Evolutionary conservation across 1,284 basidiomycete genomes (phyloP).

Genomic region (Ustilago nuda): DNA sequence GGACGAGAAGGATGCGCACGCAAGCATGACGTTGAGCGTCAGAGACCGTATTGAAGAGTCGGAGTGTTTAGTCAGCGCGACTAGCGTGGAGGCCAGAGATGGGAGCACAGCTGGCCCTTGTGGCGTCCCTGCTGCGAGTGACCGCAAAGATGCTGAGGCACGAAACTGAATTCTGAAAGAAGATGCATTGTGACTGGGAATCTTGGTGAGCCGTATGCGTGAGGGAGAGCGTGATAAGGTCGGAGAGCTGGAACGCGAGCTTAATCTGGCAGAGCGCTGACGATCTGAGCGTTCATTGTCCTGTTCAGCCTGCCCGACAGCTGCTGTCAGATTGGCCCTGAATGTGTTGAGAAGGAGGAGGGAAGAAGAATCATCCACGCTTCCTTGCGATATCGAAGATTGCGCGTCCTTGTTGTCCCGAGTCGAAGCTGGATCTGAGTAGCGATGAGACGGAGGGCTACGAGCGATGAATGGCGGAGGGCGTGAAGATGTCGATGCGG

Average conservation of each 20-base stretch:
- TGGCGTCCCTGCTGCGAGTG: conserved; percentile 28
- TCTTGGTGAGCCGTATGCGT: not conserved
- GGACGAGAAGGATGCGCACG: conserved; percentile 1
- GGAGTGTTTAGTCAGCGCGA: conserved; percentile 32
- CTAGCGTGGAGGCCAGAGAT: conserved; percentile 39
- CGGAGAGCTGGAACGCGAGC: conserved; percentile 11
- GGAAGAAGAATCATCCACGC: conserved; percentile 24
- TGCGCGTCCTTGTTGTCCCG: not conserved
- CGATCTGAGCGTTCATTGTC: not conserved
- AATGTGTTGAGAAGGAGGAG: conserved; percentile 53
- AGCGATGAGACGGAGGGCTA: not conserved
- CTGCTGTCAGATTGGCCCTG: conserved; percentile 24
- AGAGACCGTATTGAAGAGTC: conserved; percentile 24
- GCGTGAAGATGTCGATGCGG: conserved; percentile 14
- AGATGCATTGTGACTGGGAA: not conserved
- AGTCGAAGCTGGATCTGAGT: not conserved
- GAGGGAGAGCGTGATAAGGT: conserved; percentile 15
- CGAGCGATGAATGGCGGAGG: conserved; percentile 5
- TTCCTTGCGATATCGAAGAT: not conserved
- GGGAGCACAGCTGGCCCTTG: conserved; percentile 28
- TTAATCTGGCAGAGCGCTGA: not conserved
- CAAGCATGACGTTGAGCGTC: conserved; percentile 39
- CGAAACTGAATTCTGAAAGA: not conserved
- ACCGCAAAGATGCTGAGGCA: conserved; percentile 22
- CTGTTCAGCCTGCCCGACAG: conserved; percentile 5